A percentile compares a stretch with the other conserved stretches of the same genome.
Evolutionary conservation across 177 flowering plant genomes (phyloP).

Genomic region (Telopea speciosissima): DNA sequence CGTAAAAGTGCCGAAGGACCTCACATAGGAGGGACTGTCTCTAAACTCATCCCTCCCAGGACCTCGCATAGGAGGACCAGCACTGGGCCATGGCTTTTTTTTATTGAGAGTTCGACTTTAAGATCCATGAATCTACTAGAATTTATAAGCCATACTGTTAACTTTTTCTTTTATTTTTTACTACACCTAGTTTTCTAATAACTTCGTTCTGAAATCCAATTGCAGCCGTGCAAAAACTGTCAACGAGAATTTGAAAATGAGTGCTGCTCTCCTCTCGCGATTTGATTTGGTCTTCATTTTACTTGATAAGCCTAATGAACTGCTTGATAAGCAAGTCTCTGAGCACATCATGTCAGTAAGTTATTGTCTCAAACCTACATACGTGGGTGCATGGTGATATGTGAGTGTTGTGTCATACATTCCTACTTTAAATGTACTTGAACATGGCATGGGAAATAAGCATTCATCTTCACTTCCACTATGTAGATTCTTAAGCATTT

Average conservation of each 20-base stretch:
- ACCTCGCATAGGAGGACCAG: too few relatives aligned
- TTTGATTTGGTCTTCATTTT: slow-evolving; percentile 97
- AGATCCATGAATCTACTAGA: too few relatives aligned
- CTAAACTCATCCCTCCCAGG: too few relatives aligned
- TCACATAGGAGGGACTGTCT: too few relatives aligned
- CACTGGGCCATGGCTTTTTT: too few relatives aligned
- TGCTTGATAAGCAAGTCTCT: slow-evolving; percentile 78
- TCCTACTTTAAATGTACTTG: background rate
- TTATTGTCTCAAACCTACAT: slow-evolving; percentile 14
- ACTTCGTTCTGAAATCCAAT: slow-evolving; percentile 7
- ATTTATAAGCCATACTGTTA: background rate
- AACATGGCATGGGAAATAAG: background rate
- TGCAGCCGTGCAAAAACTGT: slow-evolving; percentile 99
- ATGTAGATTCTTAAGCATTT: background rate
- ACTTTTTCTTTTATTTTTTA: background rate
- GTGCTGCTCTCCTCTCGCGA: slow-evolving; percentile 90
- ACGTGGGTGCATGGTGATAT: background rate
- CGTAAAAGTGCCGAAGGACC: too few relatives aligned
- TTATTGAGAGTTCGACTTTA: too few relatives aligned
- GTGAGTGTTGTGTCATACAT: background rate
- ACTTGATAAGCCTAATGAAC: slow-evolving; percentile 89
- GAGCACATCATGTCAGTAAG: slow-evolving; percentile 98
- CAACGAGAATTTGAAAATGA: slow-evolving; percentile 96
- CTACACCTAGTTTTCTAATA: too few relatives aligned
- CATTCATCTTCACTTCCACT: background rate